Conservation (phyloP, 2,329 filamentous ascomycete genomes). For the Cladosporium colombiae region DNA sequence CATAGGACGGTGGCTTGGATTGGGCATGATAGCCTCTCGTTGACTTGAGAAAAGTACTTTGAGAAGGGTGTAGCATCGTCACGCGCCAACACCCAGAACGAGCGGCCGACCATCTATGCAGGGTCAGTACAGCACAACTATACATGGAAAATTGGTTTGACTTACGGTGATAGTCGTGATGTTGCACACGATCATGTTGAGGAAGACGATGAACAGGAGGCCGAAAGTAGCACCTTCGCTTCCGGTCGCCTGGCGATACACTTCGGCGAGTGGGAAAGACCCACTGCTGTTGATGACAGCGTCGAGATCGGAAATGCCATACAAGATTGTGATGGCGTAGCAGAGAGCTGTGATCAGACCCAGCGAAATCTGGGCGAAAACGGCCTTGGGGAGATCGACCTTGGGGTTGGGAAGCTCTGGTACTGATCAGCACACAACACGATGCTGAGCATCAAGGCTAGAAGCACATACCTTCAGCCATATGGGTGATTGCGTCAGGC, state of each 20-base stretch:
- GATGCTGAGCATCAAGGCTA: not conserved
- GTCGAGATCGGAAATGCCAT: slow-evolving; percentile 50
- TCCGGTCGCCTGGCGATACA: slow-evolving; percentile 53
- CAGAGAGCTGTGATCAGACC: slow-evolving; percentile 50
- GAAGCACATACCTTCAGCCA: slow-evolving; percentile 33
- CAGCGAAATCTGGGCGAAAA: slow-evolving; percentile 50
- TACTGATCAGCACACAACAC: not conserved
- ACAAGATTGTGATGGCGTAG: slow-evolving; percentile 55
- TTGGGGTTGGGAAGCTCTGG: slow-evolving; percentile 38
- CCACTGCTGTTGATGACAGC: slow-evolving; percentile 42
- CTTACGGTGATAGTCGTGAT: slow-evolving; percentile 15
- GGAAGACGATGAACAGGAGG: slow-evolving; percentile 58
- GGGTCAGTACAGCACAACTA: not conserved
- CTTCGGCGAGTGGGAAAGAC: slow-evolving; percentile 50
- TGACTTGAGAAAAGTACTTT: slow-evolving; percentile 54
- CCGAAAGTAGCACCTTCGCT: slow-evolving; percentile 56
- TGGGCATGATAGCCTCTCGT: slow-evolving; percentile 58
- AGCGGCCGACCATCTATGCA: slow-evolving; percentile 46
- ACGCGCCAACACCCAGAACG: slow-evolving; percentile 56
- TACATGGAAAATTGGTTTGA: not conserved
- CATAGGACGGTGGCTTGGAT: slow-evolving; percentile 61
- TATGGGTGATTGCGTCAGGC: slow-evolving; percentile 38
- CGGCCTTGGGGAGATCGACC: slow-evolving; percentile 52
- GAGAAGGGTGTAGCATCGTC: slow-evolving; percentile 63
- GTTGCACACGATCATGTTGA: slow-evolving; percentile 51